Evolutionary conservation across 148 eudicot species (phyloP).

Genomic region (Rhododendron simsii): DNA sequence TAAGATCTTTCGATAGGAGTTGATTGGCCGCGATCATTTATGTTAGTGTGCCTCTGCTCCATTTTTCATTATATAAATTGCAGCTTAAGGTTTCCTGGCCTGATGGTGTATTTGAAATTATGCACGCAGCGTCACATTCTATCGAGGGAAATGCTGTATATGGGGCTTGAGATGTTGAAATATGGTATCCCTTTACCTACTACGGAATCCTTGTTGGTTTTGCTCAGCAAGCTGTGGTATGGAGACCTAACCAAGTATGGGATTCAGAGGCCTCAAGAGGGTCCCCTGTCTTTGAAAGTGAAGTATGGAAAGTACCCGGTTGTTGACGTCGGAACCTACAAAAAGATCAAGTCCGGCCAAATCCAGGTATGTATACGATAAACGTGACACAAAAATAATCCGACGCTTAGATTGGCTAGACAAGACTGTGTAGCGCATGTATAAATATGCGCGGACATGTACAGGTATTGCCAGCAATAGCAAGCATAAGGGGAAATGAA

Average conservation of each 20-base stretch:
- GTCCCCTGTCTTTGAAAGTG: constrained; percentile 51
- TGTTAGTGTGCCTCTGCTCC: background rate
- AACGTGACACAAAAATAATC: too few species aligned
- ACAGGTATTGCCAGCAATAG: constrained; percentile 62
- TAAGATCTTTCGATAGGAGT: too few species aligned
- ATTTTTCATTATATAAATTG: too few species aligned
- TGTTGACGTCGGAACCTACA: constrained; percentile 54
- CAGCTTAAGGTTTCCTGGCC: background rate
- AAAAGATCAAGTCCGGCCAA: constrained; percentile 50
- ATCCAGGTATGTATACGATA: constrained; percentile 43
- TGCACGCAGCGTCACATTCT: constrained; percentile 53
- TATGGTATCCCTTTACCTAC: constrained; percentile 21
- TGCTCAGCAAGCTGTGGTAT: constrained; percentile 47
- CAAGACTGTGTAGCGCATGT: too few species aligned
- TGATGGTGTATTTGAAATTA: background rate
- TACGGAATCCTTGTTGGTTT: constrained; percentile 50
- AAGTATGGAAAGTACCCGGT: constrained; percentile 70
- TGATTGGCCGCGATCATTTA: too few species aligned
- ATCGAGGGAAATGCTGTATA: constrained; percentile 36
- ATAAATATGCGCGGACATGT: too few species aligned
- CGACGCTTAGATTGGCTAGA: too few species aligned
- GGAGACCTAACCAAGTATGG: constrained; percentile 65
- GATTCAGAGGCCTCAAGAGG: constrained; percentile 54
- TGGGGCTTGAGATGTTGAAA: constrained; percentile 36
- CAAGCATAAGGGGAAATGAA: constrained; percentile 38